Evolutionary conservation across 257 asterid species (phyloP), one percentile per base, ranked within the genome.

Genomic region (Fraxinus americana): DNA sequence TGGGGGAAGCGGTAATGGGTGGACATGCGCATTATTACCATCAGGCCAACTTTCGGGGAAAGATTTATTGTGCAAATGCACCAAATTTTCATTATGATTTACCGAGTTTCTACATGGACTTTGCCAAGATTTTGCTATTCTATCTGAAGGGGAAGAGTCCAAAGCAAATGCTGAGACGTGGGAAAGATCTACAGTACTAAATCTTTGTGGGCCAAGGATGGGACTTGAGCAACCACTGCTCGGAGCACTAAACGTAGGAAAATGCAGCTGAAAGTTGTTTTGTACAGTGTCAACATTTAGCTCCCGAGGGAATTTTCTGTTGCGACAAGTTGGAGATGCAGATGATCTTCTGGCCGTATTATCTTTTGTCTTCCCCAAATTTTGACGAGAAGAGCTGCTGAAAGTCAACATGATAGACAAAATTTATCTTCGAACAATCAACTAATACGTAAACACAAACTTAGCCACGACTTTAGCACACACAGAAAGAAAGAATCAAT

Each of bases 1-100:
- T 12, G 98, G 97, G 30, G 97, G 98, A 65, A 86, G 98, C 14
- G 98, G 98, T 74, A 94, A 74, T 0, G 94, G 96, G 74, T 94
- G 96, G 52, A 82, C 91, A 75, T 75, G 86, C 59, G 82, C 75
- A 75, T 75, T 81, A 70, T 80, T 83, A 72, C 80, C 52, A 43
- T 91, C 93, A 34, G 65, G 79, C 83, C 87, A 77, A 79, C 75
- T 79, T 69, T 92, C 97, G 38, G 81, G 80, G 30, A 77, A 79
- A 76, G 94, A 86, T 82, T 88, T 90, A 67, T 83, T 79, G 77
- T 75, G 81, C 2, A 86, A 76, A 74, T 52, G 85, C 14, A 65
- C 10, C 0, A 71, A 67, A 68, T 45, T 61, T 36, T 77, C 80
- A 63, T 35, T 70, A 23, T 50, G 48, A 39, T 65, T 82, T 68